phyloP scores from a whole-genome alignment of 2,329 filamentous ascomycete species.

The Trichoderma arundinaceum region DNA sequence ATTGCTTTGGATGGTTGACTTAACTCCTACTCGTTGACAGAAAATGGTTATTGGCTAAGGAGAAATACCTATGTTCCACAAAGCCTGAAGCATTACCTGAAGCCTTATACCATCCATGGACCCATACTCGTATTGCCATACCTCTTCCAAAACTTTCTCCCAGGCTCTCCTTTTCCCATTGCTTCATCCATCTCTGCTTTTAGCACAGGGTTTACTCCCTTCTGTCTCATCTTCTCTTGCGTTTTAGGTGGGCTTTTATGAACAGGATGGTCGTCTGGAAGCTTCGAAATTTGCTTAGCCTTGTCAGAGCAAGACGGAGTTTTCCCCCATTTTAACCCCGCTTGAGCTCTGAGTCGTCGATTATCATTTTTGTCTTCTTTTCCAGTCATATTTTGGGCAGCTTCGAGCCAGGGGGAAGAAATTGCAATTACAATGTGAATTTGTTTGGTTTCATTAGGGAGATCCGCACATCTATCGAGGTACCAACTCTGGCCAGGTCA shows the following conservation, averaged over 20 bases:
- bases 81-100: too few species aligned
- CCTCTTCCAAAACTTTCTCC: neutral
- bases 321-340: neutral
- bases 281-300: neutral
- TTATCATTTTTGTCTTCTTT: neutral
- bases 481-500: neutral
- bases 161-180: neutral
- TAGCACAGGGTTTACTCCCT: constrained; percentile 1
- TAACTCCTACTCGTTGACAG: too few species aligned
- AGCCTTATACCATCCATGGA: neutral
- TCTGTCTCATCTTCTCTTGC: neutral
- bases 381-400: neutral
- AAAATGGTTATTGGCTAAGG: too few species aligned
- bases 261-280: neutral
- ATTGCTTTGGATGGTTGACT: too few species aligned
- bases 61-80: neutral
- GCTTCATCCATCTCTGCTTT: constrained; percentile 12
- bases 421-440: neutral
- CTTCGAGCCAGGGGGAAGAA: neutral
- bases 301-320: neutral
- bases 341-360: neutral
- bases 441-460: too few species aligned
- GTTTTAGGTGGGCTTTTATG: neutral
- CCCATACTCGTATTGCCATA: neutral
- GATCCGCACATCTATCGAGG: too few species aligned